Base-by-base conservation (phyloP, 2,329 filamentous ascomycete genomes). In the Epichloe hybrida region DNA sequence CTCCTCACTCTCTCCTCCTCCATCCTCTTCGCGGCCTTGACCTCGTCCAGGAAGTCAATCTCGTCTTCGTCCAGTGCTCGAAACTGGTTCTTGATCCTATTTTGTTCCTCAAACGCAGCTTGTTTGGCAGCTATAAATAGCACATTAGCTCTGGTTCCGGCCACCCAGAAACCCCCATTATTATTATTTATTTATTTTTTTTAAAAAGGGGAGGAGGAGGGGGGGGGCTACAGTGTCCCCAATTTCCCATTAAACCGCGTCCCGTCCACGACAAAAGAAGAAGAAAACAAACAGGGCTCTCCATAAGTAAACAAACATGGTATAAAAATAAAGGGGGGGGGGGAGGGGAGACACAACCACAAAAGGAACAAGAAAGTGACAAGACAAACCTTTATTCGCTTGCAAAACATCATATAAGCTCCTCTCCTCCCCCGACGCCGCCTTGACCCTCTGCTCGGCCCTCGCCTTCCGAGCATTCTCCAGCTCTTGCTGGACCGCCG, bases 11-110 rank as follows among this genome's bases (percentile, higher is more conserved):
- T 63, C 53, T 77, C 76, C 62, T 83, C 80, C 57, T 79, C 79
- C 5, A 62, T 65, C 37, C 73, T 64, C 60, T 71, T 69, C 49
- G 68, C 67, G 48, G 71, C 72, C 46, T 69, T 59, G 39, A 85
- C 73, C 44, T 75, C 76, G 45, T 83, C 80, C 48, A 93, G 68
- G 57, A 88, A 91, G 20, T 84, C 85, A 48, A 85, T 74, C 69
- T 91, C 87, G 62, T 89, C 85, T 53, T 88, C 84, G 62, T 91
- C 83, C 34, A 93, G 73, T 3, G 83, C 74, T 39, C 83, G 79
- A 63, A 89, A 90, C 69, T 91, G 87, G 60, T 91, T 86, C 61
- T 80, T 79, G 49, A 91, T 71, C 56, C 76, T 76, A 55, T 75
- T 77, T 55, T 82, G 74, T 65, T 91, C 86, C 64, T 89, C 86